phyloP scores from a whole-genome alignment of 2,329 filamentous ascomycete genomes.

The Claviceps maximensis region DNA sequence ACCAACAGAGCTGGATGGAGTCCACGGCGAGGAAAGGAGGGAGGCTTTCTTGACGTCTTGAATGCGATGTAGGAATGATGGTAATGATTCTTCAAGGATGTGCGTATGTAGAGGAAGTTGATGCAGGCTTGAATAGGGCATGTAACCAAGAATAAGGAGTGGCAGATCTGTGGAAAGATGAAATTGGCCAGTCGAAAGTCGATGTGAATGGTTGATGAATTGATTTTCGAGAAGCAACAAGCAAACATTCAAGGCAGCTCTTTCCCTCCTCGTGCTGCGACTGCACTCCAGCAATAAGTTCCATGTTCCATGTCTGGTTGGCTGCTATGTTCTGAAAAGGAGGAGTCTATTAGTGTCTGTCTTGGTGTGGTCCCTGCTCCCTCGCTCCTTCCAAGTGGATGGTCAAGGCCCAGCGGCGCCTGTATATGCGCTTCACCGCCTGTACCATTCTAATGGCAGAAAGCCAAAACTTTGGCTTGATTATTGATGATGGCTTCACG shows the following conservation, averaged over 20 bases:
- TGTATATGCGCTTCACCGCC: slow-evolving; percentile 9
- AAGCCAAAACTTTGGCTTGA: slow-evolving; percentile 9
- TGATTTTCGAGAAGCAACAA: background rate
- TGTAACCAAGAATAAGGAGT: background rate
- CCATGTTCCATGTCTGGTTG: too few species aligned
- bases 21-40: background rate
- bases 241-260: background rate
- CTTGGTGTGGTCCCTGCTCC: too few species aligned
- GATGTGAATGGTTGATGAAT: background rate
- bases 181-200: background rate
- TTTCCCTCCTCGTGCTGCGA: background rate
- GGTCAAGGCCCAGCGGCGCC: background rate
- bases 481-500: slow-evolving; percentile 1
- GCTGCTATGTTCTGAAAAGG: background rate
- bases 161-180: background rate
- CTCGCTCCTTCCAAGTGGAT: too few species aligned
- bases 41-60: background rate
- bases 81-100: background rate
- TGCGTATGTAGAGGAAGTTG: background rate
- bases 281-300: background rate
- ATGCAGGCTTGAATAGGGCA: background rate
- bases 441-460: slow-evolving; percentile 6
- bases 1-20: background rate
- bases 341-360: background rate
- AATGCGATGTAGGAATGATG: background rate